A percentile compares a stretch with the other conserved stretches of the same genome.
Evolutionary conservation across 2,329 filamentous ascomycete species (phyloP).

Genomic region (Diaporthe caulivora): DNA sequence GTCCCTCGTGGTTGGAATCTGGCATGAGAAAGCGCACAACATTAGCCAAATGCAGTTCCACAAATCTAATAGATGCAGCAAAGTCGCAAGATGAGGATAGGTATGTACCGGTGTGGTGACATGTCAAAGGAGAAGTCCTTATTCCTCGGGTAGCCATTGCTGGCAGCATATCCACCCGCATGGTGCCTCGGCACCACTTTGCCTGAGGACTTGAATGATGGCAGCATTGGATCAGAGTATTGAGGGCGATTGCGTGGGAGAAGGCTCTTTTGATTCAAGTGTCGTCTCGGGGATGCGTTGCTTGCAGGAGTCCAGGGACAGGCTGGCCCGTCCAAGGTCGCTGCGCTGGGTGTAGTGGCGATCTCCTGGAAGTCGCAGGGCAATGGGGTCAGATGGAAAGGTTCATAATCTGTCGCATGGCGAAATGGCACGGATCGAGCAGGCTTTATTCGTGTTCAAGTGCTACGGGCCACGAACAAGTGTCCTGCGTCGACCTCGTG

Average conservation of each 20-base stretch:
- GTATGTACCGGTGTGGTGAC: conserved; percentile 84
- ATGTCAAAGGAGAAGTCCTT: conserved; percentile 80
- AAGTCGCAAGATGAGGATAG: conserved; percentile 26
- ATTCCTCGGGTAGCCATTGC: conserved; percentile 82
- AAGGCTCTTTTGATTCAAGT: conserved; percentile 16
- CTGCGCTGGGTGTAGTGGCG: conserved; percentile 17
- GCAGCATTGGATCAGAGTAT: conserved; percentile 62
- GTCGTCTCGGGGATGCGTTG: conserved; percentile 39
- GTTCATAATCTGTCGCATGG: conserved; percentile 35
- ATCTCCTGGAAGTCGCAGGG: conserved; percentile 30
- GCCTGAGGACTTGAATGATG: conserved; percentile 67
- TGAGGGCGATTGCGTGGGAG: conserved; percentile 7
- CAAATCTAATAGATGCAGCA: background rate
- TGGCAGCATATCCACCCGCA: conserved; percentile 72
- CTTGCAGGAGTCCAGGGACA: conserved; percentile 37
- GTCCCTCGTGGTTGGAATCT: conserved; percentile 90
- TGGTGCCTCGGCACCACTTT: conserved; percentile 91
- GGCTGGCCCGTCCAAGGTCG: conserved; percentile 39
- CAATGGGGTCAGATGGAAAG: conserved; percentile 33
- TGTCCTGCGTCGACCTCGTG: conserved; percentile 36
- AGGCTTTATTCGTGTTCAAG: conserved; percentile 33
- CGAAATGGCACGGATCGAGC: conserved; percentile 8
- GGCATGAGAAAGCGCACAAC: conserved; percentile 34
- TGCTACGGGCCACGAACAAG: conserved; percentile 28
- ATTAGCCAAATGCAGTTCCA: conserved; percentile 40